Percentiles rank a stretch among this genome's conserved stretches.
Evolutionary conservation across 345 rosid species (phyloP).

Genomic region (Punica granatum): DNA sequence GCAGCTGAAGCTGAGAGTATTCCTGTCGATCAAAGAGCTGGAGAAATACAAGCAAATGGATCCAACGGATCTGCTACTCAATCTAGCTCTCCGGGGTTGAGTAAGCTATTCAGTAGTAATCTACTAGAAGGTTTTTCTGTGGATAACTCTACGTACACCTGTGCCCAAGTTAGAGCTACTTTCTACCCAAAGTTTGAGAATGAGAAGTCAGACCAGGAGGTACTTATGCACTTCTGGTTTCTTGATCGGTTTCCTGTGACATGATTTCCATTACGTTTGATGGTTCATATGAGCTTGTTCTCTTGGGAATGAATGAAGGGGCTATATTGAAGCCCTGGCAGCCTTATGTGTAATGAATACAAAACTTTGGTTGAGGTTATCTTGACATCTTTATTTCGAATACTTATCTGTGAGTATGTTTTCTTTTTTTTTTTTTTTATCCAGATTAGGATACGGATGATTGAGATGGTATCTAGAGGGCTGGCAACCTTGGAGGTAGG

Average conservation of each 20-base stretch:
- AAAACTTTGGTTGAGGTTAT: neutral
- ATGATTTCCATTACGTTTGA: neutral
- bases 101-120: constrained; percentile 36
- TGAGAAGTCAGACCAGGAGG: constrained; percentile 99
- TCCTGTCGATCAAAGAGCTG: constrained; percentile 17
- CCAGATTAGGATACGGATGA: constrained; percentile 82
- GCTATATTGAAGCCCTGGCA: no score
- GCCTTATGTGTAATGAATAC: no score
- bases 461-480: constrained; percentile 85
- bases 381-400: neutral
- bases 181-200: constrained; percentile 98
- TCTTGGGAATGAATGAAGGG: neutral
- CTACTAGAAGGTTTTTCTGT: constrained; percentile 52
- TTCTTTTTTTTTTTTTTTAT: constrained; percentile 5
- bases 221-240: constrained; percentile 11
- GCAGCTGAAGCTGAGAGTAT: constrained; percentile 17
- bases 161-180: constrained; percentile 84
- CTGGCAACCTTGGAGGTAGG: constrained; percentile 81
- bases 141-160: constrained; percentile 53
- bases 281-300: neutral
- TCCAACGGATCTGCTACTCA: constrained; percentile 18
- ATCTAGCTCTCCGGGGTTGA: constrained; percentile 27
- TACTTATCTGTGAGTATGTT: neutral
- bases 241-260: neutral
- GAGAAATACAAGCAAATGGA: constrained; percentile 11